Evolutionary conservation across 2,329 filamentous ascomycete species (phyloP).

Genomic region (Macrophomina phaseolina): DNA sequence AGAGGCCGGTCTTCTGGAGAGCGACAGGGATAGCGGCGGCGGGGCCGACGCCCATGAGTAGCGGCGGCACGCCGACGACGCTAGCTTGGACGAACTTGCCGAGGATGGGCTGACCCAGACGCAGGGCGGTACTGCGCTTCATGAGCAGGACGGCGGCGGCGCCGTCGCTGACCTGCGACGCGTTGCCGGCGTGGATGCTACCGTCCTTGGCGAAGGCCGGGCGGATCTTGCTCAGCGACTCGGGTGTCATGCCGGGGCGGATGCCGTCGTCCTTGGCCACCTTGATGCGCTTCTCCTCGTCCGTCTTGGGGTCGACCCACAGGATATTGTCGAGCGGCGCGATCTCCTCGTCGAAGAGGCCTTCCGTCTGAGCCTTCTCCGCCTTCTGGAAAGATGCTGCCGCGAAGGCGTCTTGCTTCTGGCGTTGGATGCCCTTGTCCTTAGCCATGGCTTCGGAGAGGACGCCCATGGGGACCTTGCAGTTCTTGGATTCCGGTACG

Average conservation of each 20-base stretch:
- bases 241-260: conserved; percentile 80
- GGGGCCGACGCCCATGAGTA: conserved; percentile 95
- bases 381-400: conserved; percentile 94
- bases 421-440: conserved; percentile 74
- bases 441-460: conserved; percentile 95
- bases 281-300: conserved; percentile 81
- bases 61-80: conserved; percentile 85
- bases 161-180: conserved; percentile 90
- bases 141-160: conserved; percentile 94
- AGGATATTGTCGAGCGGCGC: conserved; percentile 78
- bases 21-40: conserved; percentile 96
- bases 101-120: conserved; percentile 83
- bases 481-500: conserved; percentile 84
- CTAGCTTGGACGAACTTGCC: conserved; percentile 90
- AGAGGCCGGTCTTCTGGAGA: conserved; percentile 83
- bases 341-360: conserved; percentile 94
- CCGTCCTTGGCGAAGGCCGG: conserved; percentile 91
- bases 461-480: conserved; percentile 96
- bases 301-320: conserved; percentile 88
- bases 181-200: conserved; percentile 94
- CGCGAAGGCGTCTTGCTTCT: conserved; percentile 88
- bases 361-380: conserved; percentile 78
- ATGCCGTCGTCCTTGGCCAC: conserved; percentile 89
- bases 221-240: conserved; percentile 88
- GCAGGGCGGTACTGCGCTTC: conserved; percentile 89